Percentiles rank a stretch among this genome's conserved stretches.
phyloP scores from a whole-genome alignment of 305 asterid genomes.

The Ilex paraguariensis region DNA sequence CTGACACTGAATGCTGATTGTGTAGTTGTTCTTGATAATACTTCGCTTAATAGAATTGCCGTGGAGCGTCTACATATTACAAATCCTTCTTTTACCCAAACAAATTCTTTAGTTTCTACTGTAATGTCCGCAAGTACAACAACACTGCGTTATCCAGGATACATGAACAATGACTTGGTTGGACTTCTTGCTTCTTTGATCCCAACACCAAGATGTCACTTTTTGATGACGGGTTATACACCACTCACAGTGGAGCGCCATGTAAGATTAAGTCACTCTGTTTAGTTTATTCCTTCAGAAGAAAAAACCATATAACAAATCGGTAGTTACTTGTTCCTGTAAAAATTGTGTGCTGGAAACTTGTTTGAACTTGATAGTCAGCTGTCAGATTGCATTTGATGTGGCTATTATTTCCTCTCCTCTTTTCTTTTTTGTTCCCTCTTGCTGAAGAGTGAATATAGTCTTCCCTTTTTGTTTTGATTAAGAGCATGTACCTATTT shows the following conservation, averaged over 20 bases:
- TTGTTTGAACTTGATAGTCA: neutral
- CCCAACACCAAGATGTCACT: conserved; percentile 99
- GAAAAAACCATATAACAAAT: too few relatives aligned
- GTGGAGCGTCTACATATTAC: conserved; percentile 95
- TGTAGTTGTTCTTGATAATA: conserved; percentile 98
- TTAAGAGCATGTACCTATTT: too few relatives aligned
- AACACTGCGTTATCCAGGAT: conserved; percentile 97
- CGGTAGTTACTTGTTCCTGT: neutral
- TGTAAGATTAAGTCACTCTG: conserved; percentile 38
- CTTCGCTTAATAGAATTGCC: conserved; percentile 94
- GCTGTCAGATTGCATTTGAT: neutral
- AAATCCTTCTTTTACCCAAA: conserved; percentile 92
- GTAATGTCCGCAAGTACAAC: conserved; percentile 99
- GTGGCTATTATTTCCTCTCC: neutral
- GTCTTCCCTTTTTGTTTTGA: too few relatives aligned
- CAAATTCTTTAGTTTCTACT: conserved; percentile 96
- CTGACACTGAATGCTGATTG: conserved; percentile 94
- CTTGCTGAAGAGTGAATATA: too few relatives aligned
- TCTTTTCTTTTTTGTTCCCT: too few relatives aligned
- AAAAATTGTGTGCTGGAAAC: neutral
- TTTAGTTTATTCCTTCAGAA: conserved; percentile 5
- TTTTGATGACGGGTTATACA: conserved; percentile 97
- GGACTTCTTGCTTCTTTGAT: conserved; percentile 99
- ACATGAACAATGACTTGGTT: conserved; percentile 99
- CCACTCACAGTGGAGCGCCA: conserved; percentile 99